Evolutionary conservation across 2,329 filamentous ascomycete genomes (phyloP), one percentile per base, ranked within the genome.

Genomic region (Fusarium nanum): DNA sequence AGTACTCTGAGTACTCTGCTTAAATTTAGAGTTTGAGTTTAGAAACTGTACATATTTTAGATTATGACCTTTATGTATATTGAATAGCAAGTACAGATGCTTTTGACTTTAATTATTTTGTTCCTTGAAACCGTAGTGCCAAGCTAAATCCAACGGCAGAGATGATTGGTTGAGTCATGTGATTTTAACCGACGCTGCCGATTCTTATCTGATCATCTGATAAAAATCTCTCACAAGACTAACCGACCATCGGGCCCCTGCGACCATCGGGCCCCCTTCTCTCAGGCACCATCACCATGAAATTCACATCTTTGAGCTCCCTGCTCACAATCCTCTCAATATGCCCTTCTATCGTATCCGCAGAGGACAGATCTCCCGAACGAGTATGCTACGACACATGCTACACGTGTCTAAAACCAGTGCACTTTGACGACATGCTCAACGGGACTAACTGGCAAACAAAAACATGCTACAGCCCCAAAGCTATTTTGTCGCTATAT

Each of bases 371-470:
- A 32, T 71, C 70, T 8, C 58, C 71, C 1, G 60, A 68, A 8
- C n/a, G 63, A 18, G 56, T 76, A n/a, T 81, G 80, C 67, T 79
- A 76, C 30, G 70, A 78, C 49, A 72, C 79, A 20, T 82, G 81
- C 60, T 60, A 74, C 18, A 73, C 72, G 34, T 64, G 75, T 25
- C 73, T 82, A 4, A 58, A 54, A 23, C 50, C 62, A 8, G 66
- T 78, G 20, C 73, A 69, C n/a, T 82, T 81, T 60, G 70, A 71
- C 52, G 80, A 82, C 49, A 67, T 71, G 44, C 64, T 72, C 18
- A 62, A 70, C 6, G 61, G 67, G 20, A 70, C 72, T 8, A 68
- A 56, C n/a, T 56, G 67, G 10, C 56, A 64, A 8, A 64, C 67
- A 16, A 63, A 65, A 16, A 53, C 70, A 3, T 83, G 81, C 59